Evolutionary conservation across 2,329 filamentous ascomycete species (phyloP), one percentile per base, ranked within the genome.

Genomic region (Magnaporthiopsis incrustans): DNA sequence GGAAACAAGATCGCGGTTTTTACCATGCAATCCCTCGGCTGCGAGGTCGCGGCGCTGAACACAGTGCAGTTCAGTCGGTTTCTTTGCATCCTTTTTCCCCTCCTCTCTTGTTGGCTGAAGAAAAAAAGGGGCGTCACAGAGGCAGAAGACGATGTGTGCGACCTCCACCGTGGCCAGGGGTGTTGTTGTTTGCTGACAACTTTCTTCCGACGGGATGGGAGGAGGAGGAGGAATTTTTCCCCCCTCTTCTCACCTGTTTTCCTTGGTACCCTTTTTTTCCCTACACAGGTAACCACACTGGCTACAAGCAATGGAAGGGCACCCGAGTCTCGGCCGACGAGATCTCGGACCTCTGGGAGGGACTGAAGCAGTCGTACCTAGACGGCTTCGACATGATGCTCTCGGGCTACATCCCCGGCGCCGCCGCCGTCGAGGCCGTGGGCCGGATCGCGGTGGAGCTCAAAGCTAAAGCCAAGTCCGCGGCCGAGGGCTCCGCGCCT

Each of bases 1-100:
- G 95, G 95, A 62, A 99, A 99, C 76, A 97, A 94, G 72, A 97
- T 99, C 82, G 93, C 93, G 57, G 92, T 92, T 1, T 96, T 97
- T 73, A 91, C 93, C 69, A 89, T 99, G 83, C 94, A 99, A 76
- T 89, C 90, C 0, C 79, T 99, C 62, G 95, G 95, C 60, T 97
- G 92, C 73, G 94, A 99, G 71, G 94, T 97, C 8, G 90, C 92
- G 11, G 91, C 92, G 2, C 83, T 99, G 71, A 97, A 99, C 75
- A 99, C 95, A 0, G 95, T 99, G 8, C 90, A 99, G 71, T 99
- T 97, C 79, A 98, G 94, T 97, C 80, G 76, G 89, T 78, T 27
- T 50, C 59, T 60, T 53, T 60, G 59, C 59, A 30, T 25, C 50
- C 58, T 60, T 62, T 15, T 61, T 15, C 57, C 30, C 32, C 7